Evolutionary conservation across 441 rosid genomes (phyloP).

Genomic region (Populus tomentosa): DNA sequence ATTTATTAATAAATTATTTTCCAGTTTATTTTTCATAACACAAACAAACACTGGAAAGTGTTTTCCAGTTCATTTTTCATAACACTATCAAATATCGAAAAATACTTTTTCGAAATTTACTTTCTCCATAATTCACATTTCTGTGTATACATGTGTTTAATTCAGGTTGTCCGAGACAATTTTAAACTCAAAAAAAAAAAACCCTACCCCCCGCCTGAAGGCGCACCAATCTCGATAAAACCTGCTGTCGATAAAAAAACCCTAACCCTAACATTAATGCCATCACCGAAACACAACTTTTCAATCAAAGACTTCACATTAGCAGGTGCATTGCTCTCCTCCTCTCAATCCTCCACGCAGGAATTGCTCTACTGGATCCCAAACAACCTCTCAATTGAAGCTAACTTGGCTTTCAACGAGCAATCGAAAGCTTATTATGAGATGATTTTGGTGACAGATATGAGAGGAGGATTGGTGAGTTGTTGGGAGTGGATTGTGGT

Average conservation of each 20-base stretch:
- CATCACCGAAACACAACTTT: constrained; percentile 15
- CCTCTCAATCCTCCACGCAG: constrained; percentile 49
- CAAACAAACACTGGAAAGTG: no score
- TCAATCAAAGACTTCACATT: constrained; percentile 43
- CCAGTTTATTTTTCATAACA: no score
- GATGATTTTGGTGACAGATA: constrained; percentile 20
- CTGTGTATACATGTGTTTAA: neutral
- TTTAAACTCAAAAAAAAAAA: constrained; percentile 21
- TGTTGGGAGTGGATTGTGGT: constrained; percentile 11
- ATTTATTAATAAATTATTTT: no score
- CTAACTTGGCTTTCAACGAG: constrained; percentile 34
- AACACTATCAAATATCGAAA: no score
- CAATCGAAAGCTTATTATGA: constrained; percentile 32
- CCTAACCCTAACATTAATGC: neutral
- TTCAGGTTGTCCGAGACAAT: constrained; percentile 45
- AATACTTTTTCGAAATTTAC: no score
- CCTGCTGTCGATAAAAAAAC: constrained; percentile 22
- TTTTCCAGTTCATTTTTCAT: no score
- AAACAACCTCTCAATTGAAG: constrained; percentile 23
- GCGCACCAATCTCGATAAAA: constrained; percentile 41
- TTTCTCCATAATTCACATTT: no score
- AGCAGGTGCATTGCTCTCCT: constrained; percentile 60
- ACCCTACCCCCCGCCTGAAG: constrained; percentile 42
- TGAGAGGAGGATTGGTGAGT: constrained; percentile 23
- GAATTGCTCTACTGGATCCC: constrained; percentile 77